Evolutionary conservation across 257 asterid genomes (phyloP).

Genomic region (Perilla frutescens): DNA sequence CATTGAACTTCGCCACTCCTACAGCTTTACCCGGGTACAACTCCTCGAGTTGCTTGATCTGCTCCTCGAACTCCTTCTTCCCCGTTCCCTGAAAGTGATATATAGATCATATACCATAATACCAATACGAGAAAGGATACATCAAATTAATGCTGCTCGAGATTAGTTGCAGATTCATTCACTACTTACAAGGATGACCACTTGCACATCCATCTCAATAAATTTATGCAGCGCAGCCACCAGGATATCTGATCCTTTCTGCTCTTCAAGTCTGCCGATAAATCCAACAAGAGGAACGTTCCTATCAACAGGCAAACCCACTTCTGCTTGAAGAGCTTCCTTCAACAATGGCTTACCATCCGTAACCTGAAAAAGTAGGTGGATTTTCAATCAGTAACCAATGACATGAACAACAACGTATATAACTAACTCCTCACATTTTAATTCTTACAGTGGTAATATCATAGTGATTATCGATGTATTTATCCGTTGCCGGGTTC

Average conservation of each 20-base stretch:
- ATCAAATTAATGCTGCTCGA: neutral
- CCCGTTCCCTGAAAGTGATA: constrained; percentile 99
- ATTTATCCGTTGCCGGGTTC: constrained; percentile 88
- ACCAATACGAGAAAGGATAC: no score
- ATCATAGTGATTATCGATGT: constrained; percentile 68
- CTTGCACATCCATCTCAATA: constrained; percentile 72
- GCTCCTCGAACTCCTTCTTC: constrained; percentile 76
- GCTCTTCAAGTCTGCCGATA: constrained; percentile 98
- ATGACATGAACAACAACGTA: no score
- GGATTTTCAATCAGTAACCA: constrained; percentile 3
- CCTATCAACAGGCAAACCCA: constrained; percentile 85
- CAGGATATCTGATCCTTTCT: constrained; percentile 95
- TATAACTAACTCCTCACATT: neutral
- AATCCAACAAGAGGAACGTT: constrained; percentile 85
- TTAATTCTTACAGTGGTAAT: constrained; percentile 58
- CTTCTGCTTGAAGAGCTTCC: constrained; percentile 96
- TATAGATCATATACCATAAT: neutral
- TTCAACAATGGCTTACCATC: constrained; percentile 81
- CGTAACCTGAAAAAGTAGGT: constrained; percentile 54
- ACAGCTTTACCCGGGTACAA: constrained; percentile 82
- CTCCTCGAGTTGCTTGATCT: constrained; percentile 88
- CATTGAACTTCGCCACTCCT: constrained; percentile 89
- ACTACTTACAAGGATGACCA: constrained; percentile 78
- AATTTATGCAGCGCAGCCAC: constrained; percentile 82
- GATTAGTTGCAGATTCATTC: neutral